Base-by-base conservation (phyloP, 2,329 filamentous ascomycete genomes). In the Gyromitra esculenta region DNA sequence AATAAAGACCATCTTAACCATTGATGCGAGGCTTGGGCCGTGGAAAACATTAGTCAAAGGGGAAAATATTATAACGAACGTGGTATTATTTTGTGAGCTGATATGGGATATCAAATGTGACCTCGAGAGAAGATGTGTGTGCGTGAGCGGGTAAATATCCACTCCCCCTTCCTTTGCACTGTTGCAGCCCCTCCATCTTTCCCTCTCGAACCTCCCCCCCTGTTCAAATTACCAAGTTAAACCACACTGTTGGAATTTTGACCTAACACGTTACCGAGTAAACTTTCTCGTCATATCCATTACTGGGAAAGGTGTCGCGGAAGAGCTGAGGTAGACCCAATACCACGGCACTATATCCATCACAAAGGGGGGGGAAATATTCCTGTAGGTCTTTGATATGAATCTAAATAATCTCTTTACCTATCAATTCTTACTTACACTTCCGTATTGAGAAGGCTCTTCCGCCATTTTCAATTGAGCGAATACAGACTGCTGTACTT, bases 81-180 rank as follows among this genome's bases (percentile, higher is more conserved):
- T 56, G 66, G 52, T 64, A 56, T 75, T 75, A 50, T 56, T 75
- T 75, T 75, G 72, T 75, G 72, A 75, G 66, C 72, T 70, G 72
- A 71, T 71, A 75, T 56, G 59, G 45, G 37, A 75, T 75, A 75
- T 75, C 66, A 65, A 75, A 75, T 75, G 65, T 75, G 72, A 75
- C 59, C 72, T 75, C 48, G 25, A 21, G 37, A 63, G 63, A 69
- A 68, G 56, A 57, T 74, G 56, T 75, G 72, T 64, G 70, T 60
- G 62, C 71, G 72, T 70, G 66, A 64, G 66, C 72, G 72, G 72
- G 66, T 75, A 75, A 75, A 70, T 75, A 75, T 75, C 72, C 72
- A 75, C 72, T 71, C 66, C 72, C 72, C 72, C 72, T 60, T 69
- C 57, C 54, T 56, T 71, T 60, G 31, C 45, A 25, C 35, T 66